These are phyloP conservation scores for Curvularia sp. DNA, from an alignment of 2,329 filamentous ascomycete genomes.

Conservation along the genomic window DNA sequence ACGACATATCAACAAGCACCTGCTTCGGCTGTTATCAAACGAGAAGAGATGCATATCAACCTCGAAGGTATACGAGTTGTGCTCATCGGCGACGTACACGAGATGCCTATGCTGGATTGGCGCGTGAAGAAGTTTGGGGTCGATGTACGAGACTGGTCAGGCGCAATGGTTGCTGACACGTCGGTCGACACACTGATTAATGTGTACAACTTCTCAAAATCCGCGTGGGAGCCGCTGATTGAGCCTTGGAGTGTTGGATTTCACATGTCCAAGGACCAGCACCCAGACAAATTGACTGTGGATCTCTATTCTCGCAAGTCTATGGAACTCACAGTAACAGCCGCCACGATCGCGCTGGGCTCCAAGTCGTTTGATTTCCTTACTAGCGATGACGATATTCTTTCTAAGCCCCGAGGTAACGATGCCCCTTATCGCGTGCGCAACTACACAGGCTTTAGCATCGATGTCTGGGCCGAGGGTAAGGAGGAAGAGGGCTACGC, in stretches of 20 bases:
- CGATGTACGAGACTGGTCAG: slow-evolving; percentile 89
- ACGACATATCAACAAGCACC: slow-evolving; percentile 65
- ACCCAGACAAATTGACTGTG: slow-evolving; percentile 78
- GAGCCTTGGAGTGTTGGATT: slow-evolving; percentile 97
- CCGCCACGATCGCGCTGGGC: slow-evolving; percentile 88
- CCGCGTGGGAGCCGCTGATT: slow-evolving; percentile 93
- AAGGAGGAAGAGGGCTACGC: slow-evolving; percentile 74
- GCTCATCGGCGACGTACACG: slow-evolving; percentile 93
- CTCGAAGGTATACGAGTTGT: slow-evolving; percentile 91
- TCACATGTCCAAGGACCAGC: slow-evolving; percentile 79
- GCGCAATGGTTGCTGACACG: slow-evolving; percentile 82
- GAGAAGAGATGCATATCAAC: slow-evolving; percentile 84
- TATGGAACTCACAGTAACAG: slow-evolving; percentile 91
- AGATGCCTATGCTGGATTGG: slow-evolving; percentile 91
- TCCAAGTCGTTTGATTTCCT: slow-evolving; percentile 94
- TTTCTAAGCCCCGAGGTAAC: slow-evolving; percentile 88
- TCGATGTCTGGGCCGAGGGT: slow-evolving; percentile 77
- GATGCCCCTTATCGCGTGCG: slow-evolving; percentile 93
- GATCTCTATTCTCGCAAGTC: slow-evolving; percentile 88
- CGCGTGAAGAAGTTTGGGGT: slow-evolving; percentile 90
- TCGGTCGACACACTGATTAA: slow-evolving; percentile 95
- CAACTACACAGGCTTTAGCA: slow-evolving; percentile 94
- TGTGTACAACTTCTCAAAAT: slow-evolving; percentile 99
- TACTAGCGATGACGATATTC: slow-evolving; percentile 84
- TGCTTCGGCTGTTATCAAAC: slow-evolving; percentile 64